phyloP scores from a whole-genome alignment of 2,329 filamentous ascomycete species.

The Pseudonectria foliicola region DNA sequence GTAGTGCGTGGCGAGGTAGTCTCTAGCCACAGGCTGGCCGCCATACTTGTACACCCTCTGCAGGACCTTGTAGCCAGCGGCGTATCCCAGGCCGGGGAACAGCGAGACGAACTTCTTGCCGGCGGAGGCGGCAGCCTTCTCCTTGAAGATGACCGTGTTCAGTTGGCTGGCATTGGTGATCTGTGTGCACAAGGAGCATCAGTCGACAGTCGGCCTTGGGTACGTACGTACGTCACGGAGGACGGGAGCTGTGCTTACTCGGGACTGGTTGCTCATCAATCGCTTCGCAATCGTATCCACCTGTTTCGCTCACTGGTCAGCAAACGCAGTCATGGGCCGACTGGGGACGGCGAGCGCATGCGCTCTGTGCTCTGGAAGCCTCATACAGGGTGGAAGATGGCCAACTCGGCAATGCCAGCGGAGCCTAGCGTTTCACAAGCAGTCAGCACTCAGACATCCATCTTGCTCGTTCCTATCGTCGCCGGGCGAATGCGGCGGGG shows the following conservation, averaged over 20 bases:
- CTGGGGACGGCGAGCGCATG: constrained; percentile 2
- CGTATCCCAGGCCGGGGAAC: constrained; percentile 95
- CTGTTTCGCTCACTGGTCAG: constrained; percentile 32
- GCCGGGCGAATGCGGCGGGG: not conserved
- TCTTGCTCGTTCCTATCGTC: constrained; percentile 1
- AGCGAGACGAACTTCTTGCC: constrained; percentile 84
- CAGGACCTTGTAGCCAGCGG: constrained; percentile 93
- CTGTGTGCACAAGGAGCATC: constrained; percentile 16
- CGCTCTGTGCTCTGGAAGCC: constrained; percentile 3
- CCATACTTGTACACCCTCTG: constrained; percentile 99
- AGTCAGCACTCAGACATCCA: constrained; percentile 14
- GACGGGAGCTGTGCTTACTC: constrained; percentile 46
- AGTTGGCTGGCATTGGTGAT: constrained; percentile 48
- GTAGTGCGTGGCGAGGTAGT: constrained; percentile 77
- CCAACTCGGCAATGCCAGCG: constrained; percentile 86
- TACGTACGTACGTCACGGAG: constrained; percentile 11
- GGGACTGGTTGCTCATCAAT: constrained; percentile 92
- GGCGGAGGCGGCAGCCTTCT: constrained; percentile 65
- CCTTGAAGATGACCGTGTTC: constrained; percentile 90
- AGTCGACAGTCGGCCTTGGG: constrained; percentile 7
- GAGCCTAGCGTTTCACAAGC: constrained; percentile 52
- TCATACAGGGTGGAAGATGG: constrained; percentile 83
- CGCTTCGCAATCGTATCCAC: constrained; percentile 98
- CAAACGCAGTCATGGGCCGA: not conserved
- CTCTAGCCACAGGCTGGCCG: constrained; percentile 88